Base-by-base conservation (phyloP, 306 rosid species). In the Arachis stenosperma region DNA sequence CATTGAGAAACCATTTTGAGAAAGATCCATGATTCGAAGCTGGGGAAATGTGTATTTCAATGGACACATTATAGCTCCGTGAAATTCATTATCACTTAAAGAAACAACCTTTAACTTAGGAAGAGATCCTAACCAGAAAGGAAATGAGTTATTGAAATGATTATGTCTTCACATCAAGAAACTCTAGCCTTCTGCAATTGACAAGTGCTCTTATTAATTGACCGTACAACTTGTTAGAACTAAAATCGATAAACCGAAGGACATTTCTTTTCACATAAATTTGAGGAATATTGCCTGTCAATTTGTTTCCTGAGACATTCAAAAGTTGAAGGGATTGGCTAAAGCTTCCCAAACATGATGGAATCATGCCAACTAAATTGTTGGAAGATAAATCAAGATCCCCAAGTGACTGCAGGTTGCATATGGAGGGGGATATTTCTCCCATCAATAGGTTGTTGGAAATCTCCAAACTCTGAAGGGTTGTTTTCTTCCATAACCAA, bases 101-200 rank as follows among this genome's bases (percentile, higher is more conserved):
- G 9, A 22, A 61, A 71, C 37, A 41, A 76, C 70, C 46, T 72
- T 79, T 69, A 79, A 58, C 54, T 79, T 64, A 10, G 74, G 75
- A 30, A 79, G 79, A 42, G 36, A 12, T 43, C 87, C 87, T 8
- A 80, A 6, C 84, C 87, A 85, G 3, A 67, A 83, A 3, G 89
- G 89, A 65, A 87, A 87, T 50, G 64, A 51, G 53, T 74, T 78
- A 40, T 79, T 72, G 63, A 79, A 65, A 0, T 11, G 22, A 42
- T 72, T 72, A 22, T 48, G 8, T 9, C 78, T 66, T 66, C 12
- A 79, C 51, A 72, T 72, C 70, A 40, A 79, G 9, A 54, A 3
- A 72, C 57, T 79, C 70, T 36, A 79, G 17, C 74, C 36, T 47
- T 72, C 22, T 52, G 5, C 69, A 58, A 2, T 57, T 79, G 33